Base-by-base conservation (phyloP, 2,329 filamentous ascomycete genomes). In the Fusarium tanahbumbuense region DNA sequence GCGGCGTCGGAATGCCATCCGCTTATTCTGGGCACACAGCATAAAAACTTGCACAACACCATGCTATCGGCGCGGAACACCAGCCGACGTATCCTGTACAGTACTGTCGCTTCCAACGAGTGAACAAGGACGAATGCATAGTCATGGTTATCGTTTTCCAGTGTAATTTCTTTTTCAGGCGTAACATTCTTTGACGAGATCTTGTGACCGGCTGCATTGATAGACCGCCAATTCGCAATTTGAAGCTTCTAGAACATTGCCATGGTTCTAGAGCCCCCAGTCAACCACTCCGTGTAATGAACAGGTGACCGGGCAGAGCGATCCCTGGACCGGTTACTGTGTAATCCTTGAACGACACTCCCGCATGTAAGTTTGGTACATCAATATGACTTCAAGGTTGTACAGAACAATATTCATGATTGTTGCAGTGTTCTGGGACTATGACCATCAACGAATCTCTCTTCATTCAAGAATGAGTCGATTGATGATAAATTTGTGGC, bases 211-310 rank as follows among this genome's bases (percentile, higher is more conserved):
- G 55, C 49, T 61, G 46, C 34, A 41, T 47, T 27, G 28, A 42
- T 28, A 70, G 52, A 68, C 63, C 63, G 48, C 62, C n/a, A 67
- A 60, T 61, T 60, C 63, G 40, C 22, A 66, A 41, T 41, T 40
- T 59, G 54, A 57, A 66, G 42, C 49, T 71, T 71, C 68, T 71
- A 70, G 68, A 71, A 72, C 44, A 56, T 45, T 53, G 41, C 8
- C 56, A 28, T 41, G 48, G 60, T 70, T 71, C 60, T 71, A 67
- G 64, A 54, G 68, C 34, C 25, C 46, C 46, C 20, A 40, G 45
- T 20, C 27, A 34, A 55, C 54, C 49, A 56, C 50, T 32, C 48
- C 25, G 25, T 61, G 44, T 13, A 45, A 37, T 30, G 37, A 61
- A 44, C 62, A 50, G 48, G 67, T 56, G 67, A 64, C 44, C 48